Evolutionary conservation across 2,329 filamentous ascomycete species (phyloP).

Genomic region (Septoria petroselini): DNA sequence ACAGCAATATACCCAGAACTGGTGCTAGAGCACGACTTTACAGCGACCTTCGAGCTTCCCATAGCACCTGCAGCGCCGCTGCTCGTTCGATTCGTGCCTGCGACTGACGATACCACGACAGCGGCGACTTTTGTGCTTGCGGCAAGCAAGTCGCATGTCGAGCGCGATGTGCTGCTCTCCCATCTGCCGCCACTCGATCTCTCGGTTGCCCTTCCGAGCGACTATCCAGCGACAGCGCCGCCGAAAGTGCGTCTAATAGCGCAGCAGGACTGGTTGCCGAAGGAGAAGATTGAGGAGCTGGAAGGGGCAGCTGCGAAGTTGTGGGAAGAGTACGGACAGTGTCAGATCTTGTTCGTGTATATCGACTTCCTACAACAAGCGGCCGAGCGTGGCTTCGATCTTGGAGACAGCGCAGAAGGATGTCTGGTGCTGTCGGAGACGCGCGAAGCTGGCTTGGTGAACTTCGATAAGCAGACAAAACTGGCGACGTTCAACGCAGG

Average conservation of each 20-base stretch:
- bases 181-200: constrained; percentile 58
- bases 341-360: constrained; percentile 57
- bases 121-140: constrained; percentile 16
- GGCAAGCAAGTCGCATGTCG: constrained; percentile 22
- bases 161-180: constrained; percentile 48
- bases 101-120: neutral
- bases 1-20: constrained; percentile 63
- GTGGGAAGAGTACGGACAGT: constrained; percentile 60
- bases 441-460: constrained; percentile 67
- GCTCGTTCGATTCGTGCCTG: constrained; percentile 36
- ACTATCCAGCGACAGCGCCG: constrained; percentile 54
- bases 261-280: constrained; percentile 53
- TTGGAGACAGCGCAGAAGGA: constrained; percentile 42
- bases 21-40: constrained; percentile 47
- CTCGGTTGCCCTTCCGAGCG: constrained; percentile 51
- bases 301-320: constrained; percentile 48
- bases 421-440: constrained; percentile 49
- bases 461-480: constrained; percentile 73
- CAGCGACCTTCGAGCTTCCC: constrained; percentile 54
- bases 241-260: constrained; percentile 52
- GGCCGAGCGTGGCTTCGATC: constrained; percentile 54
- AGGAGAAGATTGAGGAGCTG: constrained; percentile 45
- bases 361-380: constrained; percentile 60
- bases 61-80: constrained; percentile 55
- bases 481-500: constrained; percentile 73